Evolutionary conservation across 2,329 filamentous ascomycete species (phyloP).

Genomic region (Sporothrix dimorphospora): DNA sequence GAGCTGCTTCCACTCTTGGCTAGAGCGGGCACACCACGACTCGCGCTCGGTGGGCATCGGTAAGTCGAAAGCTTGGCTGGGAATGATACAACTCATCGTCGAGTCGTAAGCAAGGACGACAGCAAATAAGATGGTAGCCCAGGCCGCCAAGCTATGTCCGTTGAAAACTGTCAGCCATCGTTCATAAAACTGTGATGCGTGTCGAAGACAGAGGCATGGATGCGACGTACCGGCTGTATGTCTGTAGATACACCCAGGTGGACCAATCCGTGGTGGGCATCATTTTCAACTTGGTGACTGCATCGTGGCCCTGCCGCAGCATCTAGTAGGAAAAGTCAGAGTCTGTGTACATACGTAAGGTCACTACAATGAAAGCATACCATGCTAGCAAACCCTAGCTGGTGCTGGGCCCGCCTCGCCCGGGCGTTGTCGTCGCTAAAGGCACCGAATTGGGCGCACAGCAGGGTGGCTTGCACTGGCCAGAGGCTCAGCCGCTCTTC

Average conservation of each 20-base stretch:
- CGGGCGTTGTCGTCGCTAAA: neutral
- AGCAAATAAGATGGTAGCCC: neutral
- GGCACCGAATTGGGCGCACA: conserved; percentile 1
- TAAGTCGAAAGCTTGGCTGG: neutral
- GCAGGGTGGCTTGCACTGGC: neutral
- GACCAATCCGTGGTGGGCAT: neutral
- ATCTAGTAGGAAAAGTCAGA: neutral
- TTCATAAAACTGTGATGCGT: no score
- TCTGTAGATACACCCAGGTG: neutral
- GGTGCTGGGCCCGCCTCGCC: neutral
- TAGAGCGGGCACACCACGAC: neutral
- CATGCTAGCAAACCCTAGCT: neutral
- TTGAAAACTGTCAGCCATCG: neutral
- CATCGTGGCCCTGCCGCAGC: neutral
- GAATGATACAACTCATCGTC: neutral
- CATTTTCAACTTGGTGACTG: neutral
- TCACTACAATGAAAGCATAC: neutral
- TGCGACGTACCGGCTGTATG: neutral
- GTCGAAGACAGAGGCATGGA: no score
- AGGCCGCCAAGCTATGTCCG: neutral
- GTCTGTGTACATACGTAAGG: neutral
- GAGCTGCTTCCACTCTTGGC: neutral
- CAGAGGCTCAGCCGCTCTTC: conserved; percentile 1
- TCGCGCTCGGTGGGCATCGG: neutral
- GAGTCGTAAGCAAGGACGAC: neutral